These are phyloP conservation scores for Auricularia sp. DNA, from an alignment of 768 basidiomycete species.

Conservation along the genomic window DNA sequence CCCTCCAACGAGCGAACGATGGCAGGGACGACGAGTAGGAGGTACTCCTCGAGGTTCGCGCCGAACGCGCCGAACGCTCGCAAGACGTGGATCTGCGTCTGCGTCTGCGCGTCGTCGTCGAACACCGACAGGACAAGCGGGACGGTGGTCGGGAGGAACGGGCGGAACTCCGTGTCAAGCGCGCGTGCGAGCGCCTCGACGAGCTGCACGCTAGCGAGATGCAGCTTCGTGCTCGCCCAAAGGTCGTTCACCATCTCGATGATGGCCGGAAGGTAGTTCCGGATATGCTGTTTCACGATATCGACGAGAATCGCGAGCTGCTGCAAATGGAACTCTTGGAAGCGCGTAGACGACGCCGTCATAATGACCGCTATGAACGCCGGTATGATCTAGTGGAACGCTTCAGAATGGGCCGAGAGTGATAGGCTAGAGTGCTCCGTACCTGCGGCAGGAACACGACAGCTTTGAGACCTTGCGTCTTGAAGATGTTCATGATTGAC, in stretches of 20 bases:
- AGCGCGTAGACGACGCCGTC: conserved; percentile 31
- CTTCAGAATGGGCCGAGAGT: neutral
- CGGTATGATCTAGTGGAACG: conserved; percentile 24
- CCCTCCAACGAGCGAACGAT: conserved; percentile 87
- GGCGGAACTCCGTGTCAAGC: conserved; percentile 94
- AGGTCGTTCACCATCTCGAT: conserved; percentile 81
- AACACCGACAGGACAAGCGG: conserved; percentile 87
- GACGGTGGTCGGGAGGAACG: conserved; percentile 82
- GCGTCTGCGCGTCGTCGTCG: conserved; percentile 78
- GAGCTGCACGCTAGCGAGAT: conserved; percentile 84
- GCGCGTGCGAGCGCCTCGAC: conserved; percentile 90
- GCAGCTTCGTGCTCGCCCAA: conserved; percentile 78
- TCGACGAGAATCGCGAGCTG: conserved; percentile 91
- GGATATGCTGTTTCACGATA: conserved; percentile 95
- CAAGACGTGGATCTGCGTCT: conserved; percentile 81
- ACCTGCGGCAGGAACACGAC: conserved; percentile 93
- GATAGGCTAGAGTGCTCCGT: conserved; percentile 6
- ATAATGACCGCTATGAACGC: conserved; percentile 33
- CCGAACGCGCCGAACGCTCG: conserved; percentile 94
- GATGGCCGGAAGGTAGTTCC: conserved; percentile 80
- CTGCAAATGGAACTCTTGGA: conserved; percentile 90
- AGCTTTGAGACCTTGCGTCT: conserved; percentile 93
- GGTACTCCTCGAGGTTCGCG: conserved; percentile 92
- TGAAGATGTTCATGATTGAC: conserved; percentile 98
- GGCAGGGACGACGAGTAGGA: conserved; percentile 92